phyloP scores from a whole-genome alignment of 1,284 basidiomycete species.

The Naganishia albida region DNA sequence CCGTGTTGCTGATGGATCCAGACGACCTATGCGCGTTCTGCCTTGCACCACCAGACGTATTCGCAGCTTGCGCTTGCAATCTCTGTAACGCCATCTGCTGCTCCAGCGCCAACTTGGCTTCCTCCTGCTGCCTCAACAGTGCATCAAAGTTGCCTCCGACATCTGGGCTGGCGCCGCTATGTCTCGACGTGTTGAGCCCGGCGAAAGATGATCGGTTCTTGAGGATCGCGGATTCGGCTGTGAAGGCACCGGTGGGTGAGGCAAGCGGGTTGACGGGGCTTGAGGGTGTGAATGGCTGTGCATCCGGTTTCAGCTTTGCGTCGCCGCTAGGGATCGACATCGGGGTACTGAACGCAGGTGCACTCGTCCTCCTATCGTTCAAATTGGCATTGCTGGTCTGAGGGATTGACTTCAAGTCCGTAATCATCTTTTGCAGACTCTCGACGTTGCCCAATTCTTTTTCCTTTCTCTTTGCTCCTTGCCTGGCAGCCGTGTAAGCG shows the following conservation, averaged over 20 bases:
- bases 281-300: conserved; percentile 52
- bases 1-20: conserved; percentile 15
- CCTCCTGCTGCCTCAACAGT: conserved; percentile 51
- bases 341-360: conserved; percentile 36
- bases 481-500: conserved; percentile 24
- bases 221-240: conserved; percentile 36
- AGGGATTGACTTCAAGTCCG: conserved; percentile 29
- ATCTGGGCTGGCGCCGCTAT: conserved; percentile 17
- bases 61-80: conserved; percentile 36
- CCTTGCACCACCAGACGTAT: conserved; percentile 24
- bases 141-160: conserved; percentile 17
- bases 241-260: conserved; percentile 35
- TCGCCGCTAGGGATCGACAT: conserved; percentile 34
- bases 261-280: conserved; percentile 41
- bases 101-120: conserved; percentile 47
- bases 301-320: conserved; percentile 51
- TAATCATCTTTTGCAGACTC: conserved; percentile 32
- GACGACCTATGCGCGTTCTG: conserved; percentile 11
- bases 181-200: conserved; percentile 46
- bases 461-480: conserved; percentile 29
- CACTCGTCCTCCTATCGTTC: conserved; percentile 27
- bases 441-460: conserved; percentile 25
- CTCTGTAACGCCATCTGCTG: conserved; percentile 29
- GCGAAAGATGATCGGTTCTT: conserved; percentile 66
- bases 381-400: conserved; percentile 2